Conservation (phyloP, 345 rosid genomes). For the Hibiscus trionum region DNA sequence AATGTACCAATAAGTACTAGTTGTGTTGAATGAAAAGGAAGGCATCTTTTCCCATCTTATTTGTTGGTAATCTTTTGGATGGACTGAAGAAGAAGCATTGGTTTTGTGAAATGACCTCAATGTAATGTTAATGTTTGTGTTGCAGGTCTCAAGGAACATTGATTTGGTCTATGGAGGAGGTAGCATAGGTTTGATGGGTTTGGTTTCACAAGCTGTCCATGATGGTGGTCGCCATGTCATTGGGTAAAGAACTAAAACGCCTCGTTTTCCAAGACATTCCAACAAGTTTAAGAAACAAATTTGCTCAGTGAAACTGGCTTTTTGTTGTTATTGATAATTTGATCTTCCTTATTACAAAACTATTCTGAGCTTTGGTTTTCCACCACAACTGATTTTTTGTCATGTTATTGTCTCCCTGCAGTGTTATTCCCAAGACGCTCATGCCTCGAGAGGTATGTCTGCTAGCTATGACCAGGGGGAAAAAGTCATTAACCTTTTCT, state of each 20-base stretch:
- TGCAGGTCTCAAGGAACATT: slow-evolving; percentile 91
- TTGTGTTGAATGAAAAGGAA: no score
- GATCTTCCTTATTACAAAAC: slow-evolving; percentile 15
- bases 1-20: no score
- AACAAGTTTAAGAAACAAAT: slow-evolving; percentile 17
- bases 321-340: slow-evolving; percentile 1
- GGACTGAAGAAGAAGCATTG: slow-evolving; percentile 6
- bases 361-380: slow-evolving; percentile 16
- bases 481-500: no score
- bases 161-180: slow-evolving; percentile 99
- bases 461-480: neutral
- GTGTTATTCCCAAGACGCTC: slow-evolving; percentile 99
- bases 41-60: no score
- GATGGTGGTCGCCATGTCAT: slow-evolving; percentile 99
- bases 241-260: slow-evolving; percentile 44
- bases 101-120: slow-evolving; percentile 15
- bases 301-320: slow-evolving; percentile 21
- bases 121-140: neutral
- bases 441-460: slow-evolving; percentile 99
- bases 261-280: neutral
- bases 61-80: neutral
- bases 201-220: slow-evolving; percentile 98
- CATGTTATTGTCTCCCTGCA: slow-evolving; percentile 71
- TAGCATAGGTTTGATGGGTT: slow-evolving; percentile 98
- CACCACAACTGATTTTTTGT: slow-evolving; percentile 32